Conservation (phyloP, 2,329 filamentous ascomycete species). For the Ophiostoma sp. region DNA sequence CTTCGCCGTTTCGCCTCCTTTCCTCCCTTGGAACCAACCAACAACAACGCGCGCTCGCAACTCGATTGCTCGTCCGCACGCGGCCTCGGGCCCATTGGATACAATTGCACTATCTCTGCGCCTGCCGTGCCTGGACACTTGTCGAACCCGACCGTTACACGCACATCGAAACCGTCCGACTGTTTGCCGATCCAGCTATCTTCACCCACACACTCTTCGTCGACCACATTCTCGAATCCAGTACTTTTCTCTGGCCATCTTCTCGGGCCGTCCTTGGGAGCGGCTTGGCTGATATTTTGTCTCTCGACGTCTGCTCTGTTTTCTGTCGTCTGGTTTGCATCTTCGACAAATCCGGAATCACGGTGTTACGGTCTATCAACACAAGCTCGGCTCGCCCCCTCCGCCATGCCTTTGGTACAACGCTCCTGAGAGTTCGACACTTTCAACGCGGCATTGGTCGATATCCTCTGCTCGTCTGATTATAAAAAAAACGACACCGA, state of each 20-base stretch:
- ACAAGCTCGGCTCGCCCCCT: background rate
- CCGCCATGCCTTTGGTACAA: slow-evolving; percentile 23
- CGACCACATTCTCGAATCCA: background rate
- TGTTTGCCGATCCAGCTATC: slow-evolving; percentile 3
- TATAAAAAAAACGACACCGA: background rate
- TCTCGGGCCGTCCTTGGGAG: background rate
- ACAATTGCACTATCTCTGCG: background rate
- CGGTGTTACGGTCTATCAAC: background rate
- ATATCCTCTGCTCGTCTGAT: background rate
- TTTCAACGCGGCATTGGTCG: slow-evolving; percentile 4
- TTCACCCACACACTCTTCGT: background rate
- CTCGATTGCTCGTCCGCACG: background rate
- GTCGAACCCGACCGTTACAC: background rate
- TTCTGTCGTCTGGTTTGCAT: background rate
- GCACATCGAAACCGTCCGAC: background rate
- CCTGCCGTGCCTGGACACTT: background rate
- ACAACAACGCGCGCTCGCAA: slow-evolving; percentile 9
- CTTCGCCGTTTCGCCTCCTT: slow-evolving; percentile 14
- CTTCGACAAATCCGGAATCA: slow-evolving; percentile 5
- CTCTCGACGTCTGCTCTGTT: background rate
- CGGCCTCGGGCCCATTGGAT: slow-evolving; percentile 7
- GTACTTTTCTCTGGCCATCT: background rate
- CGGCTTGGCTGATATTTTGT: background rate
- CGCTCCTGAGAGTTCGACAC: slow-evolving; percentile 18
- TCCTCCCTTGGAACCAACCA: slow-evolving; percentile 17